These are phyloP conservation scores for Mycena haematopus DNA, from an alignment of 768 basidiomycete species.

Conservation along the genomic window DNA sequence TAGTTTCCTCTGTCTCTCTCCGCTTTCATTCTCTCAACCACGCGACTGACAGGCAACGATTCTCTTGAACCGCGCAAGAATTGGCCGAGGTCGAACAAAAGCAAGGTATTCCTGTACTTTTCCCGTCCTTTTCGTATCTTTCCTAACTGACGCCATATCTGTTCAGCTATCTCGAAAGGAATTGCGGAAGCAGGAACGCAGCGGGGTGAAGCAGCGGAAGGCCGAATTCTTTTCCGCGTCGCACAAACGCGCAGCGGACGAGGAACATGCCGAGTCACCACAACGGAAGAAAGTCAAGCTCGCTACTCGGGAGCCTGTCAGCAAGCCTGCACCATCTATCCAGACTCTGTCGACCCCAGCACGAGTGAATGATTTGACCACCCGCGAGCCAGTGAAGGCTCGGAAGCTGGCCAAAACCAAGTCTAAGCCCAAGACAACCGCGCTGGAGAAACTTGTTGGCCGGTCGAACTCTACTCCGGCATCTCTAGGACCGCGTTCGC, in stretches of 20 bases:
- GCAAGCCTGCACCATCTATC: not conserved
- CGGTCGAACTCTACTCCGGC: slow-evolving; percentile 24
- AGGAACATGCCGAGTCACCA: slow-evolving; percentile 55
- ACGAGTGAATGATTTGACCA: not conserved
- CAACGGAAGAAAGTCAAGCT: slow-evolving; percentile 56
- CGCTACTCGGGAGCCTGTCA: slow-evolving; percentile 1
- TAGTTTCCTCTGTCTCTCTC: not conserved
- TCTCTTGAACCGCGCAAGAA: slow-evolving; percentile 26
- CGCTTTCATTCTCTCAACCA: not conserved
- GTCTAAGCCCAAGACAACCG: slow-evolving; percentile 34
- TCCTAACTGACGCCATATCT: not conserved
- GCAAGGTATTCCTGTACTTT: slow-evolving; percentile 14
- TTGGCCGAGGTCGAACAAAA: slow-evolving; percentile 30
- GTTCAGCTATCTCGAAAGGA: slow-evolving; percentile 60
- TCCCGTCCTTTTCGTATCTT: not conserved
- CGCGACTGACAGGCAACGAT: slow-evolving; percentile 29
- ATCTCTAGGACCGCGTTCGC: slow-evolving; percentile 35
- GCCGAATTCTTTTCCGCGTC: slow-evolving; percentile 58
- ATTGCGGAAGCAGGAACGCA: slow-evolving; percentile 66
- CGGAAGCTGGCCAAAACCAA: slow-evolving; percentile 21
- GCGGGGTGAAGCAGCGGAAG: slow-evolving; percentile 65
- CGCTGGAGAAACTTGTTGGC: slow-evolving; percentile 42
- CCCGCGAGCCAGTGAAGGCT: not conserved
- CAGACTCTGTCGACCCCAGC: not conserved
- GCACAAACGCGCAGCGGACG: slow-evolving; percentile 46